Evolutionary conservation across 148 eudicot genomes (phyloP), one percentile per base, ranked within the genome.

Genomic region (Polygonum aviculare): DNA sequence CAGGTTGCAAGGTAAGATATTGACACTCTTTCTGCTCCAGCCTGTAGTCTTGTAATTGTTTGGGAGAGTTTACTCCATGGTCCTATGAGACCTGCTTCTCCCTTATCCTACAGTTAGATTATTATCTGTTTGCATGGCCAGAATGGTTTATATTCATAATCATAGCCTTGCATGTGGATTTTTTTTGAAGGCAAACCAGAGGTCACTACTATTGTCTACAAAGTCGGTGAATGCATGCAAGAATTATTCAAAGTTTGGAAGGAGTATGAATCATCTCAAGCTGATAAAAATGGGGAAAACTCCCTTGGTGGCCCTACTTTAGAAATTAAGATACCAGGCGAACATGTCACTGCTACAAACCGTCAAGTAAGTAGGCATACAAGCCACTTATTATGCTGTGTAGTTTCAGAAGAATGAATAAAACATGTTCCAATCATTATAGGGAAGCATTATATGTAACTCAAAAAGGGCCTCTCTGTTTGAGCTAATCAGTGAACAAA

Each of bases 161-260:
- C 19, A 67, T 33, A 21, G 41, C 38, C 69, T 60, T 60, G 69
- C 36, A 60, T 60, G 69, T 33, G 71, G 18, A 41, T 67, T 76
- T 76, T 11, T 39, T 47, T 12, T 84, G 77, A 87, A 95, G 99
- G 94, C 74, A 89, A 88, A 81, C 77, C 89, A 79, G 96, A 90
- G 79, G 83, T 83, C 19, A 83, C 94, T 8, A 81, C 88, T 63
- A 88, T 90, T 77, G 84, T 86, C 74, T 95, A 95, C 60, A 86
- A 80, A 88, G 89, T 89, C 78, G 99, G 99, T 77, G 97, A 91
- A 83, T 91, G 97, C 85, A 83, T 92, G 97, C 94, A 90, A 86
- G 99, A 90, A 75, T 79, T 95, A 82, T 79, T 85, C 18, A 90
- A 88, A 80, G 82, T 93, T 81, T 95, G 99, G 98, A 88, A 87